phyloP scores from a whole-genome alignment of 345 rosid species.

The Camelina laxa region DNA sequence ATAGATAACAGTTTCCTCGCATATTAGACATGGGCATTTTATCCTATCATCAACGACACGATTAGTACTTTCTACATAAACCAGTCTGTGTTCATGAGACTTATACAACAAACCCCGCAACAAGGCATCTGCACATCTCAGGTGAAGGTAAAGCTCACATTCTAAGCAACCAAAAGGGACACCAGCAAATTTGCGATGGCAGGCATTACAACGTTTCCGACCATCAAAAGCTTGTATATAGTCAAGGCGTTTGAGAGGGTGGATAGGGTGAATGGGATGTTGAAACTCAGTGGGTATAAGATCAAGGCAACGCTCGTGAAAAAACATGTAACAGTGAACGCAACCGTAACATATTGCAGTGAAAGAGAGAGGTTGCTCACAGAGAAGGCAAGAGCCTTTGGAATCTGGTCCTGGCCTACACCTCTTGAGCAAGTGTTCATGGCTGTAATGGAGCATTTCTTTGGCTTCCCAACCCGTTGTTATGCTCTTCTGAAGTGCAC shows the following conservation, averaged over 20 bases:
- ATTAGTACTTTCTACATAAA: background rate
- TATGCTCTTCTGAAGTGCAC: background rate
- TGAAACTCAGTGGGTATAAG: background rate
- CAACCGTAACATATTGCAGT: background rate
- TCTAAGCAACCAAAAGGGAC: slow-evolving; percentile 5
- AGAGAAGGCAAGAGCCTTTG: background rate
- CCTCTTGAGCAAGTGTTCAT: background rate
- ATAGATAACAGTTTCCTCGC: background rate
- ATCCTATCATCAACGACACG: background rate
- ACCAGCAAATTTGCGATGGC: background rate
- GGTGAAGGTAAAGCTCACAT: background rate
- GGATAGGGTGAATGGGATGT: background rate
- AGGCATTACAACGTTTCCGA: background rate
- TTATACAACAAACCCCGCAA: background rate
- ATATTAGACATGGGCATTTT: background rate
- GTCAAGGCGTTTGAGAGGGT: background rate
- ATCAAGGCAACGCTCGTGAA: slow-evolving; percentile 9
- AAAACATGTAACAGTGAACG: background rate
- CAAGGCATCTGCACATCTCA: slow-evolving; percentile 2
- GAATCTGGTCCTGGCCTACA: slow-evolving; percentile 13
- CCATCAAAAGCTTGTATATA: background rate
- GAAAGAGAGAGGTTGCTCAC: slow-evolving; percentile 14
- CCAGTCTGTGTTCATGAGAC: background rate
- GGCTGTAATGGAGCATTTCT: slow-evolving; percentile 4
- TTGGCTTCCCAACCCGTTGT: background rate